Conservation (phyloP, 495 filamentous ascomycete species). For the Neurospora sp. region DNA sequence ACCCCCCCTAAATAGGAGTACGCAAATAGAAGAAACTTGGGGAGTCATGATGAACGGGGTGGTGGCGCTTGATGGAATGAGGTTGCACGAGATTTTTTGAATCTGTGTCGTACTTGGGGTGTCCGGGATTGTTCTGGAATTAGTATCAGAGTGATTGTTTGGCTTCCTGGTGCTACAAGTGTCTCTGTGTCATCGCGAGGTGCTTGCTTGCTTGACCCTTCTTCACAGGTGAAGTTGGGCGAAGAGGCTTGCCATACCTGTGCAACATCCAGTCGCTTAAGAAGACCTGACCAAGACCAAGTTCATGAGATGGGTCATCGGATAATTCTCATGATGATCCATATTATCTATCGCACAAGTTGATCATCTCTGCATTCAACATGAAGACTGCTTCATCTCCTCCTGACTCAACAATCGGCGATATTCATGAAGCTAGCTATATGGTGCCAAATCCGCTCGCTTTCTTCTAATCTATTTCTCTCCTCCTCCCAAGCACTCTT, state of each 20-base stretch:
- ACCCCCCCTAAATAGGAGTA: not conserved
- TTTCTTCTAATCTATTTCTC: not conserved
- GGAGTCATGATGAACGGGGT: not conserved
- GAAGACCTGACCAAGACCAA: not conserved
- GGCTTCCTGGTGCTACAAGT: not conserved
- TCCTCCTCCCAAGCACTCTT: not conserved
- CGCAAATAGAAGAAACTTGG: not conserved
- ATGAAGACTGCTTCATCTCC: not conserved
- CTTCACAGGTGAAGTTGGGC: not conserved
- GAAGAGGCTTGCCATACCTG: not conserved
- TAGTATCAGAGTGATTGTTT: not conserved
- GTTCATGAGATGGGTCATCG: not conserved
- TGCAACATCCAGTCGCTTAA: not conserved
- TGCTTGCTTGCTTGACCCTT: not conserved
- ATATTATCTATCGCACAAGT: not conserved
- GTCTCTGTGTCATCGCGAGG: not conserved
- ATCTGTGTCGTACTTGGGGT: not conserved
- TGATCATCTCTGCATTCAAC: not conserved
- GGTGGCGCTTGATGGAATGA: not conserved
- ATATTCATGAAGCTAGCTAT: not conserved
- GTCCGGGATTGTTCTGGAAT: not conserved
- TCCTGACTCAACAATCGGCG: not conserved
- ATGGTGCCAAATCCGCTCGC: not conserved
- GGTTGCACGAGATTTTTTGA: not conserved
- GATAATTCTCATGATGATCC: not conserved